phyloP scores from a whole-genome alignment of 768 basidiomycete species.

The Boletus reticulatus region DNA sequence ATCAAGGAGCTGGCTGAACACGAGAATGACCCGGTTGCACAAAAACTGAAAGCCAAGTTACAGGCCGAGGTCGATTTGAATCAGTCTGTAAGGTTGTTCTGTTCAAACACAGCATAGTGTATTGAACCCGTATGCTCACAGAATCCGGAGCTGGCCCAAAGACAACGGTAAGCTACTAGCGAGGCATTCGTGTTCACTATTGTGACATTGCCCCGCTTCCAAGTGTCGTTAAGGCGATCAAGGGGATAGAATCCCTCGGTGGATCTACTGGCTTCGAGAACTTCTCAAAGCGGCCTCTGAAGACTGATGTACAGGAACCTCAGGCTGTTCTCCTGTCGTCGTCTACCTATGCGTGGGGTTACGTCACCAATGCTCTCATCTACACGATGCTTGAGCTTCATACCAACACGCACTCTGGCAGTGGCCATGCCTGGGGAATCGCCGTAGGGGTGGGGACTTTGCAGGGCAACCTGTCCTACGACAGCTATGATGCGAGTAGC shows the following conservation, averaged over 20 bases:
- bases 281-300: neutral
- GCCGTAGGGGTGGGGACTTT: neutral
- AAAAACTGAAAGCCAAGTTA: neutral
- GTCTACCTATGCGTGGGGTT: neutral
- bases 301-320: neutral
- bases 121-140: neutral
- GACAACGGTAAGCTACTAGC: neutral
- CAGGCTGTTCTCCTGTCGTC: neutral
- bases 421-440: neutral
- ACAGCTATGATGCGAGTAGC: neutral
- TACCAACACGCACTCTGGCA: neutral
- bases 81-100: neutral
- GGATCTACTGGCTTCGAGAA: constrained; percentile 1
- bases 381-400: neutral
- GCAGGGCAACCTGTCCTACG: neutral
- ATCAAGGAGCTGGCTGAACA: neutral
- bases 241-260: constrained; percentile 3
- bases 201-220: neutral
- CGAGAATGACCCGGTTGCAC: neutral
- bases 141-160: neutral
- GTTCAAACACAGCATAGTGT: too few species aligned
- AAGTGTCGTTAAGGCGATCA: neutral
- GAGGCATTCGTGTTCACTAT: neutral
- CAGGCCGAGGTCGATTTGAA: constrained; percentile 1
- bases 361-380: neutral